Percentiles rank a stretch among this genome's conserved stretches.
These are phyloP conservation scores for Ceratocystis alfenasii DNA, from an alignment of 2,329 filamentous ascomycete genomes.

Conservation along the genomic window DNA sequence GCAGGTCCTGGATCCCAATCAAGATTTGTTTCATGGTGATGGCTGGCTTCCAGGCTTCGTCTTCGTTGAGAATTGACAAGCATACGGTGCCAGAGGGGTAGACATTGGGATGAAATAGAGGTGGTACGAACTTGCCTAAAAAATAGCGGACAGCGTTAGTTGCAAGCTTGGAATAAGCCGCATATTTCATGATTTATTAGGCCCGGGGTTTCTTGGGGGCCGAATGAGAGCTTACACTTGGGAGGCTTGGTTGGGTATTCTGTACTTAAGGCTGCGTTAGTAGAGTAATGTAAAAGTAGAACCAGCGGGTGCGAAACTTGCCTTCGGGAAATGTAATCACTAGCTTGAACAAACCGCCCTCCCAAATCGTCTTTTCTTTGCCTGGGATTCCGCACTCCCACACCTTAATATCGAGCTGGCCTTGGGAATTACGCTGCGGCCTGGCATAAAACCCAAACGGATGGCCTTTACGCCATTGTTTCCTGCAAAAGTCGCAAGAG, in stretches of 20 bases:
- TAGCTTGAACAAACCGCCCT: slow-evolving; percentile 92
- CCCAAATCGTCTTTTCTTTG: slow-evolving; percentile 95
- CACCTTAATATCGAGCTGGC: slow-evolving; percentile 78
- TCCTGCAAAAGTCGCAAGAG: slow-evolving; percentile 42
- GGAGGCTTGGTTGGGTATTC: slow-evolving; percentile 98
- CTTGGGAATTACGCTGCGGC: slow-evolving; percentile 62
- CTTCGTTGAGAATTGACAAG: slow-evolving; percentile 92
- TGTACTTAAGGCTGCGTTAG: slow-evolving; percentile 31
- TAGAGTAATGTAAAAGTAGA: background rate
- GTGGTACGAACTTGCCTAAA: slow-evolving; percentile 86
- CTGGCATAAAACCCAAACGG: slow-evolving; percentile 96
- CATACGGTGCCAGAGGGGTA: slow-evolving; percentile 97
- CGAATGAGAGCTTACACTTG: slow-evolving; percentile 61
- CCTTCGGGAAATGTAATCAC: slow-evolving; percentile 88
- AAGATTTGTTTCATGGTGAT: slow-evolving; percentile 98
- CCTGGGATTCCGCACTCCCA: slow-evolving; percentile 97
- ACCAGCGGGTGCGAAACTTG: slow-evolving; percentile 34
- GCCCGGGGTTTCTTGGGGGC: background rate
- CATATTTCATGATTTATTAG: background rate
- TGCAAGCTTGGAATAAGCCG: background rate
- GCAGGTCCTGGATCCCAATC: slow-evolving; percentile 85
- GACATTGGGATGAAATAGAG: slow-evolving; percentile 95
- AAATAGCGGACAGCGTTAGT: slow-evolving; percentile 11
- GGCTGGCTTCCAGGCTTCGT: slow-evolving; percentile 95
- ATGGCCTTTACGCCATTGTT: slow-evolving; percentile 93